phyloP scores from a whole-genome alignment of 129 eudicot species.

The Oenanthe sinensis region DNA sequence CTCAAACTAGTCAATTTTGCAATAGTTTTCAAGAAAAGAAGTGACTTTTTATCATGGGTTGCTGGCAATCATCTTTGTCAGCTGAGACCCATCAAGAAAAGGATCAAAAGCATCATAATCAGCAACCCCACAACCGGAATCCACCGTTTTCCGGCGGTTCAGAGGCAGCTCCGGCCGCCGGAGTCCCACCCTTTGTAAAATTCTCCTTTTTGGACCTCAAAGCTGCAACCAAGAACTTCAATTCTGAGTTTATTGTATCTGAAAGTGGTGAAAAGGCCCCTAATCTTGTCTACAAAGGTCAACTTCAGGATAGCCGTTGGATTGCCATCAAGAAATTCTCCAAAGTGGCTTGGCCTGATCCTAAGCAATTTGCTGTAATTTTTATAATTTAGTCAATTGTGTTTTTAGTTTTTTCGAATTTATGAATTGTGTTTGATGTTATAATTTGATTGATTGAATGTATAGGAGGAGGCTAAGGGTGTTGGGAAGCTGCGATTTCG shows the following conservation, averaged over 20 bases:
- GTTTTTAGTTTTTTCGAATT: not conserved
- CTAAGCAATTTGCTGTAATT: conserved; percentile 62
- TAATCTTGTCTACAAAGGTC: conserved; percentile 59
- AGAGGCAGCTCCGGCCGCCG: conserved; percentile 16
- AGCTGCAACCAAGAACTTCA: conserved; percentile 55
- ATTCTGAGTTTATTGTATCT: conserved; percentile 43
- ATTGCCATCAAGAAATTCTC: conserved; percentile 68
- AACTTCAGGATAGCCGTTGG: conserved; percentile 48
- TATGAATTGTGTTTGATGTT: conserved; percentile 2
- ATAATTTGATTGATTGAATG: conserved; percentile 15
- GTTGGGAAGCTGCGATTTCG: conserved; percentile 67
- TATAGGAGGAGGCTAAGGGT: conserved; percentile 85
- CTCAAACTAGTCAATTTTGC: not conserved
- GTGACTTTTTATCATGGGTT: conserved; percentile 40
- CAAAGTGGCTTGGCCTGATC: conserved; percentile 69
- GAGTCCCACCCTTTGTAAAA: conserved; percentile 41
- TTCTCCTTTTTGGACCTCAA: conserved; percentile 43
- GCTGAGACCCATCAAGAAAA: conserved; percentile 44
- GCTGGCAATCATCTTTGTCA: conserved; percentile 45
- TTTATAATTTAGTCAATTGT: not conserved
- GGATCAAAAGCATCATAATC: conserved; percentile 13
- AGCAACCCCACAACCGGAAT: conserved; percentile 9
- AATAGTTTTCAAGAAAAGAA: not conserved
- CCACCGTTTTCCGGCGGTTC: conserved; percentile 27
- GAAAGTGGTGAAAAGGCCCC: conserved; percentile 72